These are phyloP conservation scores for Stipa capillata DNA, from an alignment of 176 grass and related monocot species.

Conservation along the genomic window DNA sequence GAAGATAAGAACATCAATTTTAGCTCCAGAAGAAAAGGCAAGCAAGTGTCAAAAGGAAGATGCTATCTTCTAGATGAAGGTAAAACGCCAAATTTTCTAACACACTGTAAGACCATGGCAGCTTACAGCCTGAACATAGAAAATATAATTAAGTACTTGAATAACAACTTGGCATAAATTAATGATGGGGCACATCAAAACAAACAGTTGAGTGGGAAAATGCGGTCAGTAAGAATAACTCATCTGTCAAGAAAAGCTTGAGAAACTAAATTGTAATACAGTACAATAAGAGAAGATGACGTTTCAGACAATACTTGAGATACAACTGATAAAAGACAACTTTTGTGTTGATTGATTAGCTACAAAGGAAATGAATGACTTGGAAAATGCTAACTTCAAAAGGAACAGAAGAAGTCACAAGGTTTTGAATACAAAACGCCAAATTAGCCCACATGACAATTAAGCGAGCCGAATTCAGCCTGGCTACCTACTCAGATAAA, in stretches of 20 bases:
- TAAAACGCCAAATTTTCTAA: constrained; percentile 8
- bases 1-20: neutral
- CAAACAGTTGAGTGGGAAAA: neutral
- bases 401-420: neutral
- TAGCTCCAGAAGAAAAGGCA: constrained; percentile 1
- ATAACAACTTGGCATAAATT: neutral
- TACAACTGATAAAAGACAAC: neutral
- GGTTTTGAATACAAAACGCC: neutral
- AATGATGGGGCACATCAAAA: neutral
- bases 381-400: neutral
- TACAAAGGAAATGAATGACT: neutral
- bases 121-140: constrained; percentile 6
- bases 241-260: neutral
- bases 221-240: neutral
- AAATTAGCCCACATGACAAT: neutral
- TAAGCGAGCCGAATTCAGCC: neutral
- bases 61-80: constrained; percentile 26
- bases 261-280: neutral
- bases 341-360: neutral
- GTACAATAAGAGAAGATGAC: neutral
- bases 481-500: neutral
- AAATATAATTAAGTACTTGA: neutral
- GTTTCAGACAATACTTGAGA: neutral
- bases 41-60: constrained; percentile 9
- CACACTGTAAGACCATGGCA: neutral